These are phyloP conservation scores for Nemania sp. DNA, from an alignment of 2,329 filamentous ascomycete species.

Conservation along the genomic window DNA sequence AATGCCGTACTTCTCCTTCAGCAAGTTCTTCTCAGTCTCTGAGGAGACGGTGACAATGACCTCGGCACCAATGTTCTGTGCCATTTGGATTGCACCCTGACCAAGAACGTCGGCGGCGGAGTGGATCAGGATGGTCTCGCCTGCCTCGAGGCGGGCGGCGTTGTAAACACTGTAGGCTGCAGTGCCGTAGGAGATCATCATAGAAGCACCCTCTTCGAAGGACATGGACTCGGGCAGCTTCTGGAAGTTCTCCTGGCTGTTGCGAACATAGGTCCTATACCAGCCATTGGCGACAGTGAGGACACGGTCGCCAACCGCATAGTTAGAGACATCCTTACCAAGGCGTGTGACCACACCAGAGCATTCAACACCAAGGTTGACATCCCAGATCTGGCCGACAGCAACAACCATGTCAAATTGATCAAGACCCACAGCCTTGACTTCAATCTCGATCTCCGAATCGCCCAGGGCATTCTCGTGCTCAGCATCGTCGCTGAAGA, in stretches of 20 bases:
- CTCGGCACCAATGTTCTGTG: slow-evolving; percentile 34
- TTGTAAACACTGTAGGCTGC: slow-evolving; percentile 36
- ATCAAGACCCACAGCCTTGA: slow-evolving; percentile 35
- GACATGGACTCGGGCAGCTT: slow-evolving; percentile 34
- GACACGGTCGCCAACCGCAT: slow-evolving; percentile 33
- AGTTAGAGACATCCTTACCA: slow-evolving; percentile 32
- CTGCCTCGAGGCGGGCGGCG: slow-evolving; percentile 33
- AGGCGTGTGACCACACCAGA: slow-evolving; percentile 33
- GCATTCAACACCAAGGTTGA: slow-evolving; percentile 35
- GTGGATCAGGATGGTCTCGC: slow-evolving; percentile 36
- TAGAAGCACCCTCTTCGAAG: slow-evolving; percentile 34
- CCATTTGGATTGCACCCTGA: slow-evolving; percentile 34
- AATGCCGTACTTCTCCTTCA: slow-evolving; percentile 32
- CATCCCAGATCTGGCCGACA: slow-evolving; percentile 36
- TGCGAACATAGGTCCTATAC: slow-evolving; percentile 35
- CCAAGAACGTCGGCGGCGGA: slow-evolving; percentile 34
- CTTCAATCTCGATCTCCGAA: slow-evolving; percentile 34
- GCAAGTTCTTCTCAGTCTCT: slow-evolving; percentile 34
- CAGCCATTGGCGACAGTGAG: slow-evolving; percentile 32
- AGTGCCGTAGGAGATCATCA: slow-evolving; percentile 36
- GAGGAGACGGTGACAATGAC: slow-evolving; percentile 35
- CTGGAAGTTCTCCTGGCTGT: slow-evolving; percentile 35
- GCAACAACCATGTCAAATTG: slow-evolving; percentile 36
- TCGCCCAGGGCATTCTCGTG: slow-evolving; percentile 30
- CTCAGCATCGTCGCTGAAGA: slow-evolving; percentile 33